phyloP scores from a whole-genome alignment of 495 filamentous ascomycete species.

The Lophium mytilinum region DNA sequence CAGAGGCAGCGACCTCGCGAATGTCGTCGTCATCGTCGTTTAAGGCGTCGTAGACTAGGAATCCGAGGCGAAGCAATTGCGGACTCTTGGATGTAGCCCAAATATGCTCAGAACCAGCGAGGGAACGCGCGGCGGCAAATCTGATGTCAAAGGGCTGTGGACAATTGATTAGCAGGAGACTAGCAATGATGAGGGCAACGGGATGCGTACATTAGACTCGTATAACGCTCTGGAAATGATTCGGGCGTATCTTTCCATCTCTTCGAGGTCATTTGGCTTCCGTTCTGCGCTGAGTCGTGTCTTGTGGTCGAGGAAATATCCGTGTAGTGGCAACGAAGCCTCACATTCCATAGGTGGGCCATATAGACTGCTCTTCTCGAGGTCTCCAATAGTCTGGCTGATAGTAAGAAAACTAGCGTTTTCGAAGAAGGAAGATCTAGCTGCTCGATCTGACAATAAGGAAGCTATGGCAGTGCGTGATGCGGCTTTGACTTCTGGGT shows the following conservation, averaged over 20 bases:
- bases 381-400: background rate
- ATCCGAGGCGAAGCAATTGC: constrained; percentile 10
- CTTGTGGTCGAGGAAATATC: constrained; percentile 13
- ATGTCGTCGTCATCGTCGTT: constrained; percentile 91
- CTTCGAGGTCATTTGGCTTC: background rate
- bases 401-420: background rate
- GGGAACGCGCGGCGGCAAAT: constrained; percentile 17
- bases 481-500: background rate
- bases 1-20: constrained; percentile 52
- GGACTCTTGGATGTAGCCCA: constrained; percentile 1
- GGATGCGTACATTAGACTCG: constrained; percentile 14
- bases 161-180: background rate
- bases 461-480: background rate
- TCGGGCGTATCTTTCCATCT: constrained; percentile 2
- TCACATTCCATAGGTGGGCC: constrained; percentile 13
- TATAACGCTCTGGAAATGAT: constrained; percentile 2
- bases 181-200: background rate
- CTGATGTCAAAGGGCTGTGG: constrained; percentile 19
- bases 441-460: background rate
- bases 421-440: background rate
- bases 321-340: constrained; percentile 13
- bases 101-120: constrained; percentile 4
- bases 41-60: constrained; percentile 54
- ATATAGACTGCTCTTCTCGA: constrained; percentile 7
- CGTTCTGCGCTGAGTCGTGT: background rate